Evolutionary conservation across 495 filamentous ascomycete genomes (phyloP).

Genomic region (Chlorociboria aeruginascens): DNA sequence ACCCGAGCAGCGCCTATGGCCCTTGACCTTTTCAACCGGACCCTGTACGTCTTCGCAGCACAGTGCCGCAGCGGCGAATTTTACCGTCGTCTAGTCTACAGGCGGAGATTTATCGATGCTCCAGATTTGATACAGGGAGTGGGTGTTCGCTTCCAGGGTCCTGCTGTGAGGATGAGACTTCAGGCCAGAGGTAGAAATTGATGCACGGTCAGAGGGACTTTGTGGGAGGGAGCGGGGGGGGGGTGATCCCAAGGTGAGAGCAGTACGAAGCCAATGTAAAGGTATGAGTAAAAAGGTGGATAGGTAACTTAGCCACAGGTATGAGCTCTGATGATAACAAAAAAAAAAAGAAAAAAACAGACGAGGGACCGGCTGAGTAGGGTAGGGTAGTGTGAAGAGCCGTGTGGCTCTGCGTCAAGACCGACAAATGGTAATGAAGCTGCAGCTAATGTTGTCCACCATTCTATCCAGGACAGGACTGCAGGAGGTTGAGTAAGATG

Average conservation of each 20-base stretch:
- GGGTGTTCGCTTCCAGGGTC: conserved; percentile 13
- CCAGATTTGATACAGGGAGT: conserved; percentile 16
- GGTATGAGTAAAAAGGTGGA: neutral
- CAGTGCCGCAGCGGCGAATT: conserved; percentile 12
- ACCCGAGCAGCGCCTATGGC: conserved; percentile 12
- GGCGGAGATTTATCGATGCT: conserved; percentile 19
- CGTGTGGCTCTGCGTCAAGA: conserved; percentile 6
- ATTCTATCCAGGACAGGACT: conserved; percentile 17
- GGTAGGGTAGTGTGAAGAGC: neutral
- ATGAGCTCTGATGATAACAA: no score
- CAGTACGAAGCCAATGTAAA: neutral
- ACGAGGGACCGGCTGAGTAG: conserved; percentile 14
- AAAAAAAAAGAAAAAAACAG: conserved; percentile 2
- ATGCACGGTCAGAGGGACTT: conserved; percentile 6
- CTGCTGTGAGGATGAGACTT: conserved; percentile 12
- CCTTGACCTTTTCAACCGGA: conserved; percentile 7
- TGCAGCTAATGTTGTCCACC: conserved; percentile 9
- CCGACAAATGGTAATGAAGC: conserved; percentile 15
- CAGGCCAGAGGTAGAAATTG: conserved; percentile 7
- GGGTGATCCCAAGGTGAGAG: neutral
- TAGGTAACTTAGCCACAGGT: conserved; percentile 15
- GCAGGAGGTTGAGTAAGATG: conserved; percentile 17
- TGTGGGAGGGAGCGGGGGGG: conserved; percentile 1
- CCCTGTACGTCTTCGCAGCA: neutral
- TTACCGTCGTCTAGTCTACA: conserved; percentile 8